Evolutionary conservation across 129 eudicot species (phyloP).

Genomic region (Lactuca saligna): DNA sequence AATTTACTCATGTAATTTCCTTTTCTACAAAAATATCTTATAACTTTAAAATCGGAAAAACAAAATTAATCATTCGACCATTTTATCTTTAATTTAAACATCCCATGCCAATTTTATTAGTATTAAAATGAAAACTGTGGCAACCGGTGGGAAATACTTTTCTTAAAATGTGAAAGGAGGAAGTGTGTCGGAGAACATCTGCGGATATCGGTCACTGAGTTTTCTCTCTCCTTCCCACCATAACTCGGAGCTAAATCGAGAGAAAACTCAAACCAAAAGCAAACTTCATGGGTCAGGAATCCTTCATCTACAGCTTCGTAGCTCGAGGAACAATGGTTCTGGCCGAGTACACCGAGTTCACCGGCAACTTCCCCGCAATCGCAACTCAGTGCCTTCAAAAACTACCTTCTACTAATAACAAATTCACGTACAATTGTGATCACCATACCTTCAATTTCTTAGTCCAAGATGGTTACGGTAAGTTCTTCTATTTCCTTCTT

Average conservation of each 20-base stretch:
- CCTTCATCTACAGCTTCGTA: constrained; percentile 86
- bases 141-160: constrained; percentile 23
- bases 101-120: constrained; percentile 6
- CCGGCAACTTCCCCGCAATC: constrained; percentile 86
- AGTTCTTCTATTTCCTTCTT: neutral
- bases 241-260: constrained; percentile 10
- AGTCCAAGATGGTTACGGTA: constrained; percentile 87
- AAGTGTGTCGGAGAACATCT: constrained; percentile 27
- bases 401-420: constrained; percentile 63
- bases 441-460: constrained; percentile 82
- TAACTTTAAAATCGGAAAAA: neutral
- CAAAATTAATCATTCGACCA: no score
- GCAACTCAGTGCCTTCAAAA: constrained; percentile 88
- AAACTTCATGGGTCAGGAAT: constrained; percentile 68
- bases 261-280: constrained; percentile 4
- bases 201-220: constrained; percentile 17
- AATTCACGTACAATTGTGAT: constrained; percentile 74
- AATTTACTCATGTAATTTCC: neutral
- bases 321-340: constrained; percentile 83
- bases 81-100: neutral
- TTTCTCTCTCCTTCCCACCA: constrained; percentile 20
- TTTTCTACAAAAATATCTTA: neutral
- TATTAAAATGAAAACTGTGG: constrained; percentile 17
- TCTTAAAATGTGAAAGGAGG: constrained; percentile 34
- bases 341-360: constrained; percentile 86